Evolutionary conservation across 257 asterid genomes (phyloP).

Genomic region (Solanum neorickii): DNA sequence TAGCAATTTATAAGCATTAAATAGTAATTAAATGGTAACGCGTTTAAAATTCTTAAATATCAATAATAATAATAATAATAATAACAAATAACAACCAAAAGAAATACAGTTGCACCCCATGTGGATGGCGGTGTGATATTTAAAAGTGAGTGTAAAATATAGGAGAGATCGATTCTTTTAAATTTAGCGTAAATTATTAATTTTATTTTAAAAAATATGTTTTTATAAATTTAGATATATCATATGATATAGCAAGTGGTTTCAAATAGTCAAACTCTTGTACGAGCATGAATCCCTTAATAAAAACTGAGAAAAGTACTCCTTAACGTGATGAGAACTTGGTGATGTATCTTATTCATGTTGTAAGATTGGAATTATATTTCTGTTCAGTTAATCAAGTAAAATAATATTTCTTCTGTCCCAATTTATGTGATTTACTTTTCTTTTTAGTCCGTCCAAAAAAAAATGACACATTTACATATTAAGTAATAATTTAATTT

Average conservation of each 20-base stretch:
- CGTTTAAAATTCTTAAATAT: neutral
- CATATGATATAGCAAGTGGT: neutral
- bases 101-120: neutral
- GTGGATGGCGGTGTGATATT: neutral
- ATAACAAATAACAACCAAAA: neutral
- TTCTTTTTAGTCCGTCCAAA: too few relatives aligned
- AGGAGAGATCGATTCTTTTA: rapidly evolving
- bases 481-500: too few relatives aligned
- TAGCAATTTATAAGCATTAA: neutral
- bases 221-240: too few relatives aligned
- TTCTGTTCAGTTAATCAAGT: neutral
- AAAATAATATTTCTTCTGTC: too few relatives aligned
- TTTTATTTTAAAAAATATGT: too few relatives aligned
- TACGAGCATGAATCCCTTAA: neutral
- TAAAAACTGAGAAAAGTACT: too few relatives aligned
- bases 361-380: rapidly evolving
- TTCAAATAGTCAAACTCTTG: neutral
- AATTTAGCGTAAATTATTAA: too few relatives aligned
- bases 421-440: too few relatives aligned
- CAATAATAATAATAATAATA: neutral
- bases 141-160: neutral
- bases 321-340: neutral
- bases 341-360: rapidly evolving
- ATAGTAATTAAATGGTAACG: neutral
- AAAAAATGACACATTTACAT: too few relatives aligned